Evolutionary conservation across 75 land plant genomes (phyloP).

Genomic region (Ceratopteris richardii): DNA sequence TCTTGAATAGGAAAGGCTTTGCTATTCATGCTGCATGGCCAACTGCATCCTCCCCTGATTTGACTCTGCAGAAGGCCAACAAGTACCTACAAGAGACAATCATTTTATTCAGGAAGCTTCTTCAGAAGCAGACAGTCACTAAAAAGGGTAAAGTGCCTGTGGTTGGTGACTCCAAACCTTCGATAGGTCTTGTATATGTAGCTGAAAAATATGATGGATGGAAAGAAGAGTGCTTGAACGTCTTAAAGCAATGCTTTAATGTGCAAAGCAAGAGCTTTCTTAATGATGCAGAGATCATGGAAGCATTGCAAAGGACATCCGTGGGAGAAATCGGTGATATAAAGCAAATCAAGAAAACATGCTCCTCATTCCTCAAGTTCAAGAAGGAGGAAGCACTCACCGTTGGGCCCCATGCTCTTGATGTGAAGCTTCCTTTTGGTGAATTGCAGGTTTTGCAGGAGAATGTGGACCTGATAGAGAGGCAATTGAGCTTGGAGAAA

Average conservation of each 20-base stretch:
- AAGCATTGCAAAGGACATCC: slow-evolving; percentile 35
- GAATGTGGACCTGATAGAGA: slow-evolving; percentile 58
- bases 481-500: slow-evolving; percentile 58
- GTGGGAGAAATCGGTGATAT: slow-evolving; percentile 43
- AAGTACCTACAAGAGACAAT: slow-evolving; percentile 72
- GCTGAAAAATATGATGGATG: slow-evolving; percentile 76
- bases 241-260: slow-evolving; percentile 46
- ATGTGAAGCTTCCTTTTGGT: slow-evolving; percentile 69
- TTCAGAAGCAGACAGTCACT: slow-evolving; percentile 59
- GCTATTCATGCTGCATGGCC: slow-evolving; percentile 81
- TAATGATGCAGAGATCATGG: slow-evolving; percentile 50
- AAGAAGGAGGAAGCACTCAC: slow-evolving; percentile 64
- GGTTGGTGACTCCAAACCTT: slow-evolving; percentile 26
- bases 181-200: slow-evolving; percentile 60
- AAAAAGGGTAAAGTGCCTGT: slow-evolving; percentile 47
- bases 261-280: slow-evolving; percentile 29
- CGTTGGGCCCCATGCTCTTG: slow-evolving; percentile 65
- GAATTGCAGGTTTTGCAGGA: slow-evolving; percentile 62
- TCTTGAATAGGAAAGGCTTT: slow-evolving; percentile 59
- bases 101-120: slow-evolving; percentile 51
- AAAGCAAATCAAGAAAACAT: slow-evolving; percentile 65
- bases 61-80: slow-evolving; percentile 64
- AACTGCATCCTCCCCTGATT: slow-evolving; percentile 32
- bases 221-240: slow-evolving; percentile 68
- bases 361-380: slow-evolving; percentile 82